These are phyloP conservation scores for Tillandsia fasciculata DNA, from an alignment of 176 grass and related monocot species.

Conservation along the genomic window DNA sequence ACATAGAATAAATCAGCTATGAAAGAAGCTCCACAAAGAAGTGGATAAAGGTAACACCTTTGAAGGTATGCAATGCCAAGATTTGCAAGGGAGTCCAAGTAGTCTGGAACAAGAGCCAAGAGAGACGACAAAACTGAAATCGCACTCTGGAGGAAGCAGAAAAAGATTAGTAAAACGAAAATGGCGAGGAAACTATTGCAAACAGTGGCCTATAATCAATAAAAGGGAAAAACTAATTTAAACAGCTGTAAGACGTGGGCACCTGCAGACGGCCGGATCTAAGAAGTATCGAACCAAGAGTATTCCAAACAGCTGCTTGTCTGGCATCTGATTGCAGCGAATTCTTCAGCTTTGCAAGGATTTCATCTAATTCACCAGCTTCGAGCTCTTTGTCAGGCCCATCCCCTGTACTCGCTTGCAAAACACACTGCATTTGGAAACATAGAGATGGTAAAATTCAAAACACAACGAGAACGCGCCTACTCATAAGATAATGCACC, in stretches of 20 bases:
- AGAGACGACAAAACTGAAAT: conserved; percentile 93
- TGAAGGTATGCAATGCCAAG: conserved; percentile 85
- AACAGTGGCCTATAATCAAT: conserved; percentile 4
- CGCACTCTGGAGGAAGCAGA: conserved; percentile 51
- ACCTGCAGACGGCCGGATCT: conserved; percentile 77
- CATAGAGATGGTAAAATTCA: not conserved
- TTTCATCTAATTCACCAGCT: conserved; percentile 63
- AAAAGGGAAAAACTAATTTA: not conserved
- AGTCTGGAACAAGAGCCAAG: conserved; percentile 59
- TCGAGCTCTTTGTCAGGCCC: conserved; percentile 85
- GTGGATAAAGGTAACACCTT: conserved; percentile 42
- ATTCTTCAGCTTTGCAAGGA: conserved; percentile 71
- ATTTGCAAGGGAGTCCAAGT: conserved; percentile 83
- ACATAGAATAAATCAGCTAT: not conserved
- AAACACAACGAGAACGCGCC: not conserved
- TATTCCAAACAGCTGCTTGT: conserved; percentile 98
- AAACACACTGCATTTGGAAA: conserved; percentile 57
- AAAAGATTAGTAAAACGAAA: conserved; percentile 28
- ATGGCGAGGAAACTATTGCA: conserved; percentile 17
- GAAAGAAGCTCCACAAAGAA: not conserved
- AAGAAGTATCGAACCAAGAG: conserved; percentile 85
- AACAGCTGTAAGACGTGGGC: conserved; percentile 10
- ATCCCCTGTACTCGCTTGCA: conserved; percentile 83
- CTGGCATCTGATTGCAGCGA: conserved; percentile 80
- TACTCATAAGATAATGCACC: conserved; percentile 32